Evolutionary conservation across 2,329 filamentous ascomycete species (phyloP).

Genomic region (Beauveria brongniartii): DNA sequence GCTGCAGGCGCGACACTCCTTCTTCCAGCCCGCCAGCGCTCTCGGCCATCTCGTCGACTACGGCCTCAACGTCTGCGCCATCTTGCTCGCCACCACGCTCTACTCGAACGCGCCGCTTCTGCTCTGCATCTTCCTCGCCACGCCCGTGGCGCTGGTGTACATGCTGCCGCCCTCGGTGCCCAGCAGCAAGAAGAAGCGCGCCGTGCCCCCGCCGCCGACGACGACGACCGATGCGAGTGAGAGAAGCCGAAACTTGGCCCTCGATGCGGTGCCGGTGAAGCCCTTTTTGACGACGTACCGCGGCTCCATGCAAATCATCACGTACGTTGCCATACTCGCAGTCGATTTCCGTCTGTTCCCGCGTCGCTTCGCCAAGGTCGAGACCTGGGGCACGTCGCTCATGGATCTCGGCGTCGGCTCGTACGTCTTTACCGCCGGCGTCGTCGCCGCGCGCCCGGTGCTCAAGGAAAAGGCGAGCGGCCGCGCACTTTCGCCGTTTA

Average conservation of each 20-base stretch:
- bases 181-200: constrained; percentile 37
- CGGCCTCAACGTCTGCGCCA: constrained; percentile 72
- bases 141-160: constrained; percentile 60
- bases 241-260: constrained; percentile 11
- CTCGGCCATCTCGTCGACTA: constrained; percentile 71
- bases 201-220: constrained; percentile 35
- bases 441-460: constrained; percentile 78
- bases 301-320: constrained; percentile 83
- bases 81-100: constrained; percentile 77
- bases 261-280: constrained; percentile 61
- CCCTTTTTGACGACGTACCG: constrained; percentile 91
- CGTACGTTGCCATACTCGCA: constrained; percentile 86
- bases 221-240: constrained; percentile 23
- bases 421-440: constrained; percentile 88
- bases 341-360: constrained; percentile 94
- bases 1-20: constrained; percentile 72
- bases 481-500: constrained; percentile 38
- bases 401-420: constrained; percentile 98
- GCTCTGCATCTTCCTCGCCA: constrained; percentile 64
- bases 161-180: constrained; percentile 32
- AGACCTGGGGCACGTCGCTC: constrained; percentile 98
- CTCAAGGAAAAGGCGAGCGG: constrained; percentile 59
- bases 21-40: constrained; percentile 69
- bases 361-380: constrained; percentile 90
- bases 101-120: constrained; percentile 70